phyloP scores from a whole-genome alignment of 495 filamentous ascomycete genomes.

The Podospora pseudocomata region DNA sequence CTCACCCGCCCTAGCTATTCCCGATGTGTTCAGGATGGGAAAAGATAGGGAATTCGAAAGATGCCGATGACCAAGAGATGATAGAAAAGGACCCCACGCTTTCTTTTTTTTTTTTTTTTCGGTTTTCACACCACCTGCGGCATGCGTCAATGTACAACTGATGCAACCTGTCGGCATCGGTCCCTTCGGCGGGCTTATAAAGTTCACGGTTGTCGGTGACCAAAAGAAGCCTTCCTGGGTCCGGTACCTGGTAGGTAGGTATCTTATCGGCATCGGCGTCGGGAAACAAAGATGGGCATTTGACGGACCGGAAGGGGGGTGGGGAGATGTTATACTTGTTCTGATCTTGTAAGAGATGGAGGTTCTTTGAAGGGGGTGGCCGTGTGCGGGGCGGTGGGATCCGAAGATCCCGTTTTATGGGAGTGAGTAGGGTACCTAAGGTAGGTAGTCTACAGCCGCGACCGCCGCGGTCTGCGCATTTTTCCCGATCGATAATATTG shows the following conservation, averaged over 20 bases:
- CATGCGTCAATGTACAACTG: not conserved
- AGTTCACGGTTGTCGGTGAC: no score
- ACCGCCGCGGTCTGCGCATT: not conserved
- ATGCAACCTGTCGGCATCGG: not conserved
- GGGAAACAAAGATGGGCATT: not conserved
- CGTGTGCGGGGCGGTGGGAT: not conserved
- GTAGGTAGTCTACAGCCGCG: not conserved
- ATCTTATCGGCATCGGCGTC: not conserved
- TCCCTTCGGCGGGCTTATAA: not conserved
- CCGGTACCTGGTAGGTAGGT: no score
- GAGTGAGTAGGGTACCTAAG: not conserved
- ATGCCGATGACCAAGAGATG: no score
- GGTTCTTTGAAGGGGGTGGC: no score
- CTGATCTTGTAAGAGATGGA: no score
- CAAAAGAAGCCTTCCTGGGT: no score
- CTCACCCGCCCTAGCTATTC: no score
- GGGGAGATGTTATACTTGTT: not conserved
- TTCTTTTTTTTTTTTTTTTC: no score
- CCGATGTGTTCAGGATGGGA: no score
- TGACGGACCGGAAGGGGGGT: no score
- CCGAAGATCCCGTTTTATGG: not conserved
- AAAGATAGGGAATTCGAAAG: no score
- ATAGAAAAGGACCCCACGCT: no score
- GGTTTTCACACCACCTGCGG: not conserved
- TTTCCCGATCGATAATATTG: not conserved